Percentiles rank a stretch among this genome's conserved stretches.
phyloP scores from a whole-genome alignment of 345 rosid species.

The Corchorus olitorius region DNA sequence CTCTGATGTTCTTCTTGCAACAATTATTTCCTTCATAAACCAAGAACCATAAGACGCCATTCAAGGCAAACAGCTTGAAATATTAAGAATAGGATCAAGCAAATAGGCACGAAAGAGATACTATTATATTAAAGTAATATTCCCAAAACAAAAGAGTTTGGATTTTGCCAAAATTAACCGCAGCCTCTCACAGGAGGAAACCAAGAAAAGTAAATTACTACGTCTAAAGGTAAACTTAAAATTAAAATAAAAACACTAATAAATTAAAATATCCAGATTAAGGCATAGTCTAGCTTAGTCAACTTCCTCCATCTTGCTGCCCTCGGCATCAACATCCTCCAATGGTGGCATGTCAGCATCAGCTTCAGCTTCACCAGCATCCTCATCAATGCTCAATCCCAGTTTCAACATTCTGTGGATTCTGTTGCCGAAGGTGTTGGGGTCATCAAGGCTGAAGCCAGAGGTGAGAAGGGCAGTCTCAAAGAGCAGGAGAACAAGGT shows the following conservation, averaged over 20 bases:
- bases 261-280: not conserved
- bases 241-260: not conserved
- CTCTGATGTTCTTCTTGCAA: too few species aligned
- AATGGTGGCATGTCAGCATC: slow-evolving; percentile 80
- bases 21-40: too few species aligned
- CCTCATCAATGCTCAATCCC: slow-evolving; percentile 83
- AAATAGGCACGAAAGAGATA: not conserved
- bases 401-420: slow-evolving; percentile 90
- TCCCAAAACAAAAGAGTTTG: not conserved
- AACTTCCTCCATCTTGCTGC: slow-evolving; percentile 95
- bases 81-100: not conserved
- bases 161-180: not conserved
- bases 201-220: not conserved
- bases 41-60: too few species aligned
- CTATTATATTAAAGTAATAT: not conserved
- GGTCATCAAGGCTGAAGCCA: slow-evolving; percentile 90
- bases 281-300: slow-evolving; percentile 40
- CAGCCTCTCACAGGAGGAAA: not conserved
- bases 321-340: slow-evolving; percentile 78
- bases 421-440: slow-evolving; percentile 84
- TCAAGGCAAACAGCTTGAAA: too few species aligned
- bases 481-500: slow-evolving; percentile 70
- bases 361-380: slow-evolving; percentile 58
- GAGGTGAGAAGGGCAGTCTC: slow-evolving; percentile 87
- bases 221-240: too few species aligned